phyloP scores from a whole-genome alignment of 306 rosid species.

The Urtica urens region DNA sequence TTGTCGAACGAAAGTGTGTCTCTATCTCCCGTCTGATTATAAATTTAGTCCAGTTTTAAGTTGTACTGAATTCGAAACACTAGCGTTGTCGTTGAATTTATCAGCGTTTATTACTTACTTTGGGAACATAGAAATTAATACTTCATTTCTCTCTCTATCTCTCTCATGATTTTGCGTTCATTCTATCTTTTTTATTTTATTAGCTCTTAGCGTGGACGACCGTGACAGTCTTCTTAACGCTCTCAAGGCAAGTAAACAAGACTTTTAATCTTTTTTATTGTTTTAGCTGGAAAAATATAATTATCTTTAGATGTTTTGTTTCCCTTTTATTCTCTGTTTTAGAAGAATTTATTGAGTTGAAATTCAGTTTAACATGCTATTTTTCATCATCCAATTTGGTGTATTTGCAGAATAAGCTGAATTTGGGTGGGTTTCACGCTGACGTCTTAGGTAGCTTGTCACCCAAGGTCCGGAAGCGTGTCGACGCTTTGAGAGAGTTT shows the following conservation, averaged over 20 bases:
- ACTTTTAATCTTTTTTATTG: background rate
- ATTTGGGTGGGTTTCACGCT: conserved; percentile 72
- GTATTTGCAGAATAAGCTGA: conserved; percentile 55
- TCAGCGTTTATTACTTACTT: too few species aligned
- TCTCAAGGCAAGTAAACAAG: conserved; percentile 43
- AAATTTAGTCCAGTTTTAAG: too few species aligned
- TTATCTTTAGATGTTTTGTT: too few species aligned
- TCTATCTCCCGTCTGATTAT: too few species aligned
- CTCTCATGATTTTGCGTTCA: background rate
- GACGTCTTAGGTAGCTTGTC: conserved; percentile 53
- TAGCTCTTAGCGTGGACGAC: conserved; percentile 59
- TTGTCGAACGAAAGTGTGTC: too few species aligned
- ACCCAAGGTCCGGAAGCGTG: conserved; percentile 61
- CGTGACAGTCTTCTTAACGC: conserved; percentile 72
- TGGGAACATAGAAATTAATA: too few species aligned
- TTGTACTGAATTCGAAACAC: too few species aligned
- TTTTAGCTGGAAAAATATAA: background rate
- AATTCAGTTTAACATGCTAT: too few species aligned
- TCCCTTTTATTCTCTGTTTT: background rate
- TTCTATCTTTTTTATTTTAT: background rate
- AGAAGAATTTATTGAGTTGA: too few species aligned
- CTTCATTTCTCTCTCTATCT: too few species aligned
- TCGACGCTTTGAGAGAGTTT: conserved; percentile 74
- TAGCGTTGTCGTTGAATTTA: too few species aligned
- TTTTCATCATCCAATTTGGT: background rate